A percentile compares a stretch with the other conserved stretches of the same genome.
These are phyloP conservation scores for Suillus placidus DNA, from an alignment of 768 basidiomycete genomes.

Conservation along the genomic window DNA sequence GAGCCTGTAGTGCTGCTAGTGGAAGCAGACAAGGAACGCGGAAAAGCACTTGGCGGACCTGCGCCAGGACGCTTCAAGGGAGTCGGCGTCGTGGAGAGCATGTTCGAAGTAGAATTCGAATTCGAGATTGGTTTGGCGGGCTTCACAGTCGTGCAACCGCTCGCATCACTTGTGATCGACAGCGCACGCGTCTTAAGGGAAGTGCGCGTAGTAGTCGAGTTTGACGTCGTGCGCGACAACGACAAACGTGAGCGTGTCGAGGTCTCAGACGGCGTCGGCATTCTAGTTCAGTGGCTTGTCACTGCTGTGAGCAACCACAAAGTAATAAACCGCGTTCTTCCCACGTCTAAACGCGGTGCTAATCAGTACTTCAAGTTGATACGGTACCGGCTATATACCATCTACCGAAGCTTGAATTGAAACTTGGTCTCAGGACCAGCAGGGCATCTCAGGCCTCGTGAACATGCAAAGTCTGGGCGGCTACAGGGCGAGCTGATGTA, in stretches of 20 bases:
- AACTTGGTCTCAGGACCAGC: background rate
- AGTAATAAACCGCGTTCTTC: slow-evolving; percentile 2
- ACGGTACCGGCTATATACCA: background rate
- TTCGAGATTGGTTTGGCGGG: slow-evolving; percentile 31
- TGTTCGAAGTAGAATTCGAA: slow-evolving; percentile 26
- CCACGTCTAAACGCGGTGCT: background rate
- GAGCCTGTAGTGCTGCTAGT: slow-evolving; percentile 19
- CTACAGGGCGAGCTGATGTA: background rate
- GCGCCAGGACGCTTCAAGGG: slow-evolving; percentile 23
- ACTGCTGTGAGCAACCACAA: background rate
- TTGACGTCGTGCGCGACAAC: slow-evolving; percentile 44
- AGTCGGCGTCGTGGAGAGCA: slow-evolving; percentile 24
- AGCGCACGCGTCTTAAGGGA: slow-evolving; percentile 56
- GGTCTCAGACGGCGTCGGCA: slow-evolving; percentile 52
- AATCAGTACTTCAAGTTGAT: too few relatives aligned
- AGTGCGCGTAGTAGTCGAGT: slow-evolving; percentile 33
- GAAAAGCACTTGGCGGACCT: slow-evolving; percentile 32
- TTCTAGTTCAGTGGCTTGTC: slow-evolving; percentile 9
- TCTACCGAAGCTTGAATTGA: background rate
- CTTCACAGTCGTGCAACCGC: slow-evolving; percentile 54
- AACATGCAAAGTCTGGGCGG: background rate
- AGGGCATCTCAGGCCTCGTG: background rate
- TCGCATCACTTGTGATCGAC: slow-evolving; percentile 52
- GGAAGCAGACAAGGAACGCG: slow-evolving; percentile 21
- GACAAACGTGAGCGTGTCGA: slow-evolving; percentile 46